These are phyloP conservation scores for Lipomyces chichibuensis DNA, from an alignment of 805 yeast genomes.

Conservation along the genomic window DNA sequence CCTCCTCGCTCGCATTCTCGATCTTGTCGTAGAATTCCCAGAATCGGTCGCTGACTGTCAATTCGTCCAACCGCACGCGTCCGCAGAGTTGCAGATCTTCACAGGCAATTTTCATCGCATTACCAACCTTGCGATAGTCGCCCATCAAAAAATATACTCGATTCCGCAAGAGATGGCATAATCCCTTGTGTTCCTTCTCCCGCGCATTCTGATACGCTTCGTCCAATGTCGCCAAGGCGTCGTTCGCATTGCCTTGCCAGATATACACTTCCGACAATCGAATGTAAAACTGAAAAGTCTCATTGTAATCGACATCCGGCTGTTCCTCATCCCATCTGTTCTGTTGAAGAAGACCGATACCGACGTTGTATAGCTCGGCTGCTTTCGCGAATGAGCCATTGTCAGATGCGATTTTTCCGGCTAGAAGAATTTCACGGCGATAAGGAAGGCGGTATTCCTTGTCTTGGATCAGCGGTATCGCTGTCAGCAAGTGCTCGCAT, in stretches of 20 bases:
- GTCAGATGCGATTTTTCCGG: constrained; percentile 16
- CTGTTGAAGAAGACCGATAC: constrained; percentile 19
- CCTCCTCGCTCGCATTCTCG: constrained; percentile 25
- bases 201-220: not conserved
- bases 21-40: constrained; percentile 19
- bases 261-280: constrained; percentile 20
- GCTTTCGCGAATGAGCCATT: constrained; percentile 26
- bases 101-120: not conserved
- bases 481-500: constrained; percentile 29
- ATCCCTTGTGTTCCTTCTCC: not conserved
- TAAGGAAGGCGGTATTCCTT: constrained; percentile 25
- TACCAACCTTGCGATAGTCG: constrained; percentile 5
- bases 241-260: constrained; percentile 22
- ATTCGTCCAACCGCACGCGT: not conserved
- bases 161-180: constrained; percentile 11
- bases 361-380: constrained; percentile 19
- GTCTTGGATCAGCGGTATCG: constrained; percentile 24
- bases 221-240: constrained; percentile 3
- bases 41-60: constrained; percentile 11
- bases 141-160: constrained; percentile 20
- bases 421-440: constrained; percentile 22
- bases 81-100: constrained; percentile 12
- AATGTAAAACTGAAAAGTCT: constrained; percentile 22
- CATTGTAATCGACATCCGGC: constrained; percentile 23
- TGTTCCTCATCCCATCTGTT: constrained; percentile 24